Evolutionary conservation across 768 basidiomycete genomes (phyloP).

Genomic region (Megacollybia marginata): DNA sequence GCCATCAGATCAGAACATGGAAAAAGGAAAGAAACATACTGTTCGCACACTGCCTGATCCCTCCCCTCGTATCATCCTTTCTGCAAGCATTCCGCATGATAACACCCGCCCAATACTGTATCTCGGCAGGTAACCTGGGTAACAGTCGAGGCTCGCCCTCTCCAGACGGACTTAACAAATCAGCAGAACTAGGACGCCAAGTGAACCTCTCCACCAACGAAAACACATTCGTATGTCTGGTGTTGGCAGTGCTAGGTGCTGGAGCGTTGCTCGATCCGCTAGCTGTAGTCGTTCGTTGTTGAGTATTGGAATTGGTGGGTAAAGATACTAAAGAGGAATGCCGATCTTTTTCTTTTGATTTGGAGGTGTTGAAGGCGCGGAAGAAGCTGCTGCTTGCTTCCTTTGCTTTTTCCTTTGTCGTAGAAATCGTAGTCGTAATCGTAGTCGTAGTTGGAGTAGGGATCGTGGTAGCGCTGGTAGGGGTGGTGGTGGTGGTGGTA

Average conservation of each 20-base stretch:
- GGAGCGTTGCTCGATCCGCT: conserved; percentile 10
- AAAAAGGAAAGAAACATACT: conserved; percentile 41
- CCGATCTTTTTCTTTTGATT: conserved; percentile 43
- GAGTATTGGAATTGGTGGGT: not conserved
- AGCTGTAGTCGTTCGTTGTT: too few species aligned
- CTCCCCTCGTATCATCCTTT: conserved; percentile 90
- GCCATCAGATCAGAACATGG: conserved; percentile 4
- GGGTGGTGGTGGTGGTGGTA: conserved; percentile 1
- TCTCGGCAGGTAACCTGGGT: conserved; percentile 75
- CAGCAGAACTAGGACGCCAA: conserved; percentile 79
- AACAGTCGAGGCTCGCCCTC: conserved; percentile 10
- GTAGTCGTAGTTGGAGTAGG: not conserved
- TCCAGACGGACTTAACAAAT: conserved; percentile 50
- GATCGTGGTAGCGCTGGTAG: conserved; percentile 1
- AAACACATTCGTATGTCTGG: conserved; percentile 84
- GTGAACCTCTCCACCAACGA: conserved; percentile 95
- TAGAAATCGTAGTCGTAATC: not conserved
- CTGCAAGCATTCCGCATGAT: conserved; percentile 99
- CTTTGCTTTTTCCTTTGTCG: conserved; percentile 24
- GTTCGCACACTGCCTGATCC: conserved; percentile 96
- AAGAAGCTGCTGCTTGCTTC: conserved; percentile 29
- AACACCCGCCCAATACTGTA: conserved; percentile 99
- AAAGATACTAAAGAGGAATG: conserved; percentile 1
- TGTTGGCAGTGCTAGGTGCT: conserved; percentile 11
- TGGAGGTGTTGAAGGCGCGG: conserved; percentile 33